Base-by-base conservation (phyloP, 352 stramenopile genomes). In the Phytopythium montanum region DNA sequence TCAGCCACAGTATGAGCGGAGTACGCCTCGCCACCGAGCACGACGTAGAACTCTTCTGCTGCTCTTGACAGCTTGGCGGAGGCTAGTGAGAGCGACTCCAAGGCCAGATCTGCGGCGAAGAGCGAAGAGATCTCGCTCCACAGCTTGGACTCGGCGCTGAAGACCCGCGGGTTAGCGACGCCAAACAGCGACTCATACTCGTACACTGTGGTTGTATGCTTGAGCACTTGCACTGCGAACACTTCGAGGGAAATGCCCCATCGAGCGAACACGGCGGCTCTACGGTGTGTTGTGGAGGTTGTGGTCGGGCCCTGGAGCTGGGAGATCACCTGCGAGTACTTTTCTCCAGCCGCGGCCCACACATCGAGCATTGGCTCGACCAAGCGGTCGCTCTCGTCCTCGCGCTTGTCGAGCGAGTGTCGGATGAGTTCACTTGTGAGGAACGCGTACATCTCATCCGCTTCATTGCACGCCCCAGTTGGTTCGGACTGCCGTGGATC, bases 361-460 rank as follows among this genome's bases (percentile, higher is more conserved):
- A 87, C 76, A 31, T 90, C 79, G 19, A 89, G 64, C 64, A 91
- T 82, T 50, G 87, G 75, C 14, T 74, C 69, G 12, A 90, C 67
- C 0, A 66, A 72, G 9, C 75, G 65, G 2, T 65, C 50, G 8
- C 54, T 42, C 57, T 86, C 64, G 23, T 69, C 49, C 0, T 74
- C 55, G 25, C 67, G 61, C 18, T 79, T 69, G 19, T 72, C 51
- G 25, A 69, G 38, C 13, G 50, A n/a, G n/a, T 75, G 57, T 0
- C 62, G 73, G 48, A 83, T 67, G 10, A 87, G 58, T 39, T 88
- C 76, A 36, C 66, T 65, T 0, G 68, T 62, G 12, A 88, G 56
- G 45, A 88, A 84, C 7, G 70, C 61, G 41, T 86, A 90, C 29
- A 88, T 84, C 33, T 87, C 80, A 29, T 90, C 80, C 0, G 73